Evolutionary conservation across 2,329 filamentous ascomycete genomes (phyloP), one percentile per base, ranked within the genome.

Genomic region (Sarocladium brachiariae): DNA sequence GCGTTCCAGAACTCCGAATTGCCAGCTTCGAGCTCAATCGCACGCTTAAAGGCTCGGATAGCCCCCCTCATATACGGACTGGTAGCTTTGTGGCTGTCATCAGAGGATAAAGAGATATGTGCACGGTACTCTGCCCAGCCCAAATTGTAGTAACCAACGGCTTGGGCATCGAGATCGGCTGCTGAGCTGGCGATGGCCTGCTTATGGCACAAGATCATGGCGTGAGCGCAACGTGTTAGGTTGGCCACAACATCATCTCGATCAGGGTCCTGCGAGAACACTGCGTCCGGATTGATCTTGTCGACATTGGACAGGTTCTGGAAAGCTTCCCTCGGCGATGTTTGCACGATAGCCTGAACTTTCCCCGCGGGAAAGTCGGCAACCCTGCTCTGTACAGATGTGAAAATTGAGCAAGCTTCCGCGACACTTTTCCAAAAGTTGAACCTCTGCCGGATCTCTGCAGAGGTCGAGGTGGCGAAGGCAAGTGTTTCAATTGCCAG

Each of bases 1-100:
- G 93, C 86, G 62, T 97, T 97, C 93, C 93, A 99, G 65, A 97
- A 97, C 58, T 97, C 92, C 0, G 89, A 75, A 62, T 97, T 99
- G 49, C 90, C 88, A 6, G 91, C 87, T 66, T 99, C 95, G 1
- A 96, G 76, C 67, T 97, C 93, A 56, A 99, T 99, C 1, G 93
- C 88, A 39, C 89, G 80, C 70, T 99, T 99, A 77, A 99, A 97
- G 59, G 89, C 93, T 50, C 84, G 80, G 55, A 97, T 86, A 1
- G 93, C 81, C 6, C 90, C 84, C 64, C 86, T 91, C 43, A 93
- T 73, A 57, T 89, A 90, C 3, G 46, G 31, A 57, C 77, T 78
- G 61, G 81, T 78, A 16, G 76, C 74, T 59, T 77, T 85, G 60
- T 81, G 83, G 31, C 70, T 71, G 43, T 76, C 60, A 2, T 67